A percentile compares a stretch with the other conserved stretches of the same genome.
phyloP scores from a whole-genome alignment of 768 basidiomycete genomes.

The Amanita polypyramis region DNA sequence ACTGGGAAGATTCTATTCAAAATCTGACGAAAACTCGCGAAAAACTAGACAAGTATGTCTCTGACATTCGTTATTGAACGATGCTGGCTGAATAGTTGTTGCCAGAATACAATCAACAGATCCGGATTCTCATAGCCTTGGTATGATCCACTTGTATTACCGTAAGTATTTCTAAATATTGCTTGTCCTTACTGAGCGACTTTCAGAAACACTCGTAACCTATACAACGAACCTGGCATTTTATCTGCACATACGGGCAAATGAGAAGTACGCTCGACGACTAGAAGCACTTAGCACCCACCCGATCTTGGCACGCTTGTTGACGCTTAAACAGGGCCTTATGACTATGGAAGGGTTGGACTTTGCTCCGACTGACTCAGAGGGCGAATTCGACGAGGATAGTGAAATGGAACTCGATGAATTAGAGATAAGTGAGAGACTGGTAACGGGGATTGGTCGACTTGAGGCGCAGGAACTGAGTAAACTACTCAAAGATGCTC shows the following conservation, averaged over 20 bases:
- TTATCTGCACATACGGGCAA: constrained; percentile 79
- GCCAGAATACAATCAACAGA: constrained; percentile 38
- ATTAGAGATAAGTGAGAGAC: constrained; percentile 12
- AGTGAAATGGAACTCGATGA: constrained; percentile 11
- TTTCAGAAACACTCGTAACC: constrained; percentile 67
- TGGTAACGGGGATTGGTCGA: neutral
- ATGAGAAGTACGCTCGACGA: constrained; percentile 48
- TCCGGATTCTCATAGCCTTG: constrained; percentile 45
- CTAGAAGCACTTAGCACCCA: constrained; percentile 56
- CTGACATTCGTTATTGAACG: neutral
- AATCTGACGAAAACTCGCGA: constrained; percentile 40
- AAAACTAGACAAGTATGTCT: constrained; percentile 44
- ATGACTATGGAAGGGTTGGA: constrained; percentile 79
- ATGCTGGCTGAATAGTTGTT: neutral
- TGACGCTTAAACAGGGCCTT: constrained; percentile 76
- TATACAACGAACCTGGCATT: constrained; percentile 88
- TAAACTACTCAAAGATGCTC: constrained; percentile 47
- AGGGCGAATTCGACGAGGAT: constrained; percentile 29
- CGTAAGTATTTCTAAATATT: constrained; percentile 41
- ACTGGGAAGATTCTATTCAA: constrained; percentile 67
- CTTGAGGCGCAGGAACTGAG: constrained; percentile 38
- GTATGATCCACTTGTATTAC: constrained; percentile 79
- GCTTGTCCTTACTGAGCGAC: neutral
- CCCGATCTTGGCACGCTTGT: constrained; percentile 66
- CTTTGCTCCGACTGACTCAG: constrained; percentile 44